Evolutionary conservation across 177 flowering plant species (phyloP).

Genomic region (Telopea speciosissima): DNA sequence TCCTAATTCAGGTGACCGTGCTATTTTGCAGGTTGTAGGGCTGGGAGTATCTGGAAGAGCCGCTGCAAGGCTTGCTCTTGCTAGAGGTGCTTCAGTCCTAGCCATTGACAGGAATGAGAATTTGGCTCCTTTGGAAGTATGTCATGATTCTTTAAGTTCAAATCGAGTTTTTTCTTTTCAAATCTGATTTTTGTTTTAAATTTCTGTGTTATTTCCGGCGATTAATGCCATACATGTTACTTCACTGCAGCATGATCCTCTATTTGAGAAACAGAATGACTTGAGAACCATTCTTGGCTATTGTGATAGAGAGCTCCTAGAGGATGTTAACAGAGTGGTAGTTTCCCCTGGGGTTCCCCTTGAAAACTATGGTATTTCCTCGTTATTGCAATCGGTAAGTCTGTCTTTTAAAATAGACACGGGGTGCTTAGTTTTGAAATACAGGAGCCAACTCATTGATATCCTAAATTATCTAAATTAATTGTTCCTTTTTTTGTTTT

Average conservation of each 20-base stretch:
- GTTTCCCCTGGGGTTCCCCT: conserved; percentile 44
- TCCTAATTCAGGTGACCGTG: not conserved
- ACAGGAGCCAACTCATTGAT: not conserved
- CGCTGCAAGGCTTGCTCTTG: conserved; percentile 40
- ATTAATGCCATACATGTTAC: not conserved
- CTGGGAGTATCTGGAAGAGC: conserved; percentile 39
- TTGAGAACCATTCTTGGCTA: conserved; percentile 32
- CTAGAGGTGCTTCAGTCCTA: conserved; percentile 41
- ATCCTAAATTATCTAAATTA: not conserved
- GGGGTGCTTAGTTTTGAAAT: not conserved
- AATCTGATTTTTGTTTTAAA: too few relatives aligned
- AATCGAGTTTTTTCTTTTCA: not conserved
- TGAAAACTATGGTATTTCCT: conserved; percentile 32
- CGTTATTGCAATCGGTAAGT: conserved; percentile 34
- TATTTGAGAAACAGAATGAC: conserved; percentile 17
- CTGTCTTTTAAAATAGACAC: not conserved
- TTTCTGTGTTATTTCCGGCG: not conserved
- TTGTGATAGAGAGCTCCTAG: conserved; percentile 23
- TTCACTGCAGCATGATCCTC: conserved; percentile 27
- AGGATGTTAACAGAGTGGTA: conserved; percentile 34
- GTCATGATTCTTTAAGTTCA: not conserved
- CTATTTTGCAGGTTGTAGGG: conserved; percentile 32
- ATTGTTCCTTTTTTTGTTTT: too few relatives aligned
- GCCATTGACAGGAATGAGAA: conserved; percentile 40
- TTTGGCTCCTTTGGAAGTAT: conserved; percentile 29